These are phyloP conservation scores for Fusarium sp. DNA, from an alignment of 2,329 filamentous ascomycete species.

Conservation along the genomic window DNA sequence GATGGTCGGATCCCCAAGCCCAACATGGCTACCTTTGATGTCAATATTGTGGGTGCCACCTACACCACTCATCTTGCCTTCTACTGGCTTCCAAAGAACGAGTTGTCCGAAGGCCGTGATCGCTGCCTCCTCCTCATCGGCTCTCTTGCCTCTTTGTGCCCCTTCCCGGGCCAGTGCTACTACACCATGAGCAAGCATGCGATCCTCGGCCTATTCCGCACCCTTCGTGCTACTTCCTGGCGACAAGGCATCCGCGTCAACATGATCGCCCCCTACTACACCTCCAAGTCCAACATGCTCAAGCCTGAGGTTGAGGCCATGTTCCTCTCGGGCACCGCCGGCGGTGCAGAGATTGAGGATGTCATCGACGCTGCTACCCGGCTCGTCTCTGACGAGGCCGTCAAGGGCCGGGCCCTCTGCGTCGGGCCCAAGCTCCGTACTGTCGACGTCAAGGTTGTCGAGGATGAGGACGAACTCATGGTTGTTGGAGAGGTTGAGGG, in stretches of 20 bases:
- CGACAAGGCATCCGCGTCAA: conserved; percentile 70
- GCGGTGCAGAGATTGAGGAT: conserved; percentile 65
- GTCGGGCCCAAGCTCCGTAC: conserved; percentile 66
- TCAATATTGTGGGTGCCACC: conserved; percentile 73
- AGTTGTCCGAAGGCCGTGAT: conserved; percentile 53
- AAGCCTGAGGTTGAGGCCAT: conserved; percentile 59
- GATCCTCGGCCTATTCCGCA: conserved; percentile 73
- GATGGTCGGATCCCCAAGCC: conserved; percentile 59
- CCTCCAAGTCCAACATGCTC: conserved; percentile 69
- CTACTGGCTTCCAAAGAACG: conserved; percentile 52
- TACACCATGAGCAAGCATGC: conserved; percentile 76
- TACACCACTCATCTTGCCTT: conserved; percentile 75
- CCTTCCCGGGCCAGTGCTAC: conserved; percentile 59
- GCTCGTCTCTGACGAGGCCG: conserved; percentile 68
- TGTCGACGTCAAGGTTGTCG: conserved; percentile 41
- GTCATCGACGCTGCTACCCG: conserved; percentile 74
- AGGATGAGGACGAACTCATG: conserved; percentile 49
- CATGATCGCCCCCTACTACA: conserved; percentile 75
- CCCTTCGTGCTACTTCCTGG: conserved; percentile 62
- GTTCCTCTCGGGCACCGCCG: conserved; percentile 65
- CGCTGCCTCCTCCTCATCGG: conserved; percentile 73
- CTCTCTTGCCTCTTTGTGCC: conserved; percentile 68
- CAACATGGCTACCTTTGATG: conserved; percentile 65
- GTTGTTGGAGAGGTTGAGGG: conserved; percentile 50
- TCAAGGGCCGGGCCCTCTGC: conserved; percentile 68